Evolutionary conservation across 441 rosid genomes (phyloP).

Genomic region (Erodium trifolium): DNA sequence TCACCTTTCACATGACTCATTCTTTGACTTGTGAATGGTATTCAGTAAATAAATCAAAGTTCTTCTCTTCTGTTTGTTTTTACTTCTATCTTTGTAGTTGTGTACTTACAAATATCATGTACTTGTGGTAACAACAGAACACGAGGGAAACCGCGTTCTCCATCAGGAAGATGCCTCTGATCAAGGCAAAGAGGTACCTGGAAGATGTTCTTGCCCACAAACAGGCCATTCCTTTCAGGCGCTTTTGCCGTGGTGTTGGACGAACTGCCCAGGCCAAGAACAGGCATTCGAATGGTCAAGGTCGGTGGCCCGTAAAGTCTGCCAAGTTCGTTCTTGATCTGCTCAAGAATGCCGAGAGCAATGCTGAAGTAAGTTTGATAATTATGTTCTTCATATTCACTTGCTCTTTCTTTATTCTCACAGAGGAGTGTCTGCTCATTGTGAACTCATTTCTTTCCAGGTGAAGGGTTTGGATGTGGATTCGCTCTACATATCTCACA

Average conservation of each 20-base stretch:
- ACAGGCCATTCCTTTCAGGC: conserved; percentile 92
- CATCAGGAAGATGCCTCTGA: conserved; percentile 50
- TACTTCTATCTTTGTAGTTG: too few relatives aligned
- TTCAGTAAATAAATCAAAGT: too few relatives aligned
- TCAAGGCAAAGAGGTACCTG: conserved; percentile 83
- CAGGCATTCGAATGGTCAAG: conserved; percentile 61
- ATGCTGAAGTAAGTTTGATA: conserved; percentile 53
- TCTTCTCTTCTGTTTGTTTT: too few relatives aligned
- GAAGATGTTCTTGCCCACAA: conserved; percentile 95
- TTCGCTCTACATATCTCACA: conserved; percentile 66
- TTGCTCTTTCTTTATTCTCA: not conserved
- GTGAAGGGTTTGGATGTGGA: conserved; percentile 95
- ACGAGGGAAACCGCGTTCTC: conserved; percentile 43
- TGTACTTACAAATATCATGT: too few relatives aligned
- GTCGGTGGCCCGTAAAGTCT: conserved; percentile 72
- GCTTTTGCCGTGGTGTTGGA: conserved; percentile 88
- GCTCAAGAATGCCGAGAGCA: conserved; percentile 90
- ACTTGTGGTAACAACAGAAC: conserved; percentile 34
- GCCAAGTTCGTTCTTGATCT: conserved; percentile 74
- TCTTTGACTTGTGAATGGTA: too few relatives aligned
- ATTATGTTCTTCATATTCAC: not conserved
- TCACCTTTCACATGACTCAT: too few relatives aligned
- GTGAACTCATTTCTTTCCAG: conserved; percentile 25
- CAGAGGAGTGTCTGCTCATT: too few relatives aligned
- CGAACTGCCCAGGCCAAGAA: conserved; percentile 96